Evolutionary conservation across 306 rosid genomes (phyloP).

Genomic region (Vigna reflexopilosa): DNA sequence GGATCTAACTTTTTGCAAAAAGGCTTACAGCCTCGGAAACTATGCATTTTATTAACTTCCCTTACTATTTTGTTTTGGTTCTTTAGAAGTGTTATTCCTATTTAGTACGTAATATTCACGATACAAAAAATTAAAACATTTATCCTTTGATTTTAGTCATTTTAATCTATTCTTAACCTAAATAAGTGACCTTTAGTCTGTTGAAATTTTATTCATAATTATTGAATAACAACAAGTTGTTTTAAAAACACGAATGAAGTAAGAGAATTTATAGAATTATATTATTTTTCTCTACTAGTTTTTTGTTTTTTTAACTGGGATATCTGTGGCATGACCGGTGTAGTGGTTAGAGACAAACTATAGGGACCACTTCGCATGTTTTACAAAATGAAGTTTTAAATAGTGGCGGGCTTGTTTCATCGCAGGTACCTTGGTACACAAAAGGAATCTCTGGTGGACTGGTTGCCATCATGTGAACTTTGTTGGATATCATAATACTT

Average conservation of each 20-base stretch:
- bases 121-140: not conserved
- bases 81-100: not conserved
- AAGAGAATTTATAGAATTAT: not conserved
- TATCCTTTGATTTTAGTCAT: not conserved
- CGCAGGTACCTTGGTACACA: not conserved
- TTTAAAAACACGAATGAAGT: not conserved
- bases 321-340: not conserved
- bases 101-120: not conserved
- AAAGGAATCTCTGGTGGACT: not conserved
- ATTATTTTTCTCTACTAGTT: too few species aligned
- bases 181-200: not conserved
- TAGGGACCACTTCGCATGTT: constrained; percentile 8
- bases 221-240: not conserved
- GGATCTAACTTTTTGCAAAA: not conserved
- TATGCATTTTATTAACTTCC: not conserved
- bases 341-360: not conserved
- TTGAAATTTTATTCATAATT: not conserved
- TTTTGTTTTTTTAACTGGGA: not conserved
- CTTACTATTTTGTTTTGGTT: not conserved
- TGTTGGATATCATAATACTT: not conserved
- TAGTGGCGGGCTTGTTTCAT: not conserved
- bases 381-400: not conserved
- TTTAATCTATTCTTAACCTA: not conserved
- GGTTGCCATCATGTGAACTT: not conserved
- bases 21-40: not conserved